Base-by-base conservation (phyloP, 805 yeast species). In the Metschnikowia baotianmanensis region DNA sequence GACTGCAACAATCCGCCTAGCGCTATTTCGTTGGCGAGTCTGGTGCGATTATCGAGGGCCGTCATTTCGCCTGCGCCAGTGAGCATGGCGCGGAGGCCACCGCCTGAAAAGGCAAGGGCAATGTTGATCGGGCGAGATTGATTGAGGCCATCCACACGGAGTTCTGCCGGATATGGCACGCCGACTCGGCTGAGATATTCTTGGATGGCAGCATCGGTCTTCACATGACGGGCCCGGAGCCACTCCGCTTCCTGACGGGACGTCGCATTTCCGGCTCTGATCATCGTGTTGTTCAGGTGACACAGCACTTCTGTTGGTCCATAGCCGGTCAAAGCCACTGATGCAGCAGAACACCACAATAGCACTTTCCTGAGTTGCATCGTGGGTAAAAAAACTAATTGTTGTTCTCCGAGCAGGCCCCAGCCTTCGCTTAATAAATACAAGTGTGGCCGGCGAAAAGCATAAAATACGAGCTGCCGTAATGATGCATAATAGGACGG, bases 1-100 rank as follows among this genome's bases (percentile, higher is more conserved):
- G 84, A 65, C 53, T 84, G 88, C 26, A 87, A 63, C 18, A 88
- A 61, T 4, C 96, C 95, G 24, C 91, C 90, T 30, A 87, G 59
- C 11, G 85, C 48, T 26, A 64, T 57, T 5, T 71, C 68, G 1
- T 27, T 17, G n/a, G 50, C 50, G 11, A 26, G 33, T 7, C 31
- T 16, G 10, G 51, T 41, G 4, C 55, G 40, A 30, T 43, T 50
- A 18, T 51, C 55, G 31, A 51, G 44, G 2, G 55, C 55, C 1
- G 55, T 50, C 4, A 50, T 25, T 20, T 46, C 36, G 20, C 55
- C 55, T 8, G 54, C 55, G 2, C 46, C 54, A 6, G 38, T 63
- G 61, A 65, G 60, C 60, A 63, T 67, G 15, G 69, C 67, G 31
- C 65, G 58, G 34, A 54, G 65, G 47, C 62, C 70, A 32, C 61